phyloP scores from a whole-genome alignment of 2,329 filamentous ascomycete species.

The Paecilomyces niveus region DNA sequence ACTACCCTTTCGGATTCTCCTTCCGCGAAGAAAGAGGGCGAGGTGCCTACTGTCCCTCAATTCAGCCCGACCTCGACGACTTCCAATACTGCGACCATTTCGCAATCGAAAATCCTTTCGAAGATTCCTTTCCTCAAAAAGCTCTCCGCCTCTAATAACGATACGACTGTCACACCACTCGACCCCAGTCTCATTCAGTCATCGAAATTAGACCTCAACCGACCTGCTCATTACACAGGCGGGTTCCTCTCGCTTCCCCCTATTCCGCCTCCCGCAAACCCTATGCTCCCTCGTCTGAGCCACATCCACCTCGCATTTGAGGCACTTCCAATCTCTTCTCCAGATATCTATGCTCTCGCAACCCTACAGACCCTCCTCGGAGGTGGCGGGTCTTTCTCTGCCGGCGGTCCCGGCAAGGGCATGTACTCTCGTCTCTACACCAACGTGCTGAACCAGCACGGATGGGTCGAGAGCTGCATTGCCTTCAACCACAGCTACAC shows the following conservation, averaged over 20 bases:
- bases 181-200: slow-evolving; percentile 40
- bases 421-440: slow-evolving; percentile 99
- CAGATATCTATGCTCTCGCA: slow-evolving; percentile 93
- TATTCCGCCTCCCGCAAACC: slow-evolving; percentile 70
- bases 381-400: slow-evolving; percentile 92
- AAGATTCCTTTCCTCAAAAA: slow-evolving; percentile 88
- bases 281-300: slow-evolving; percentile 71
- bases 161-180: slow-evolving; percentile 49
- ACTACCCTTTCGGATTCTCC: slow-evolving; percentile 33
- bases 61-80: slow-evolving; percentile 35
- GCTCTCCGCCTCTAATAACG: slow-evolving; percentile 64
- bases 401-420: slow-evolving; percentile 92
- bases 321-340: slow-evolving; percentile 79
- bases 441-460: slow-evolving; percentile 94
- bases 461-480: slow-evolving; percentile 93
- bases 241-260: slow-evolving; percentile 82
- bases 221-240: slow-evolving; percentile 79
- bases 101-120: slow-evolving; percentile 62
- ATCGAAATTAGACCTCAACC: slow-evolving; percentile 50
- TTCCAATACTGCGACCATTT: slow-evolving; percentile 27
- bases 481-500: slow-evolving; percentile 98
- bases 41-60: slow-evolving; percentile 28
- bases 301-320: slow-evolving; percentile 96
- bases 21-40: slow-evolving; percentile 21
- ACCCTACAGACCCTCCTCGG: slow-evolving; percentile 93